Conservation (phyloP, 2,329 filamentous ascomycete genomes). For the Aureobasidium mangrovei region DNA sequence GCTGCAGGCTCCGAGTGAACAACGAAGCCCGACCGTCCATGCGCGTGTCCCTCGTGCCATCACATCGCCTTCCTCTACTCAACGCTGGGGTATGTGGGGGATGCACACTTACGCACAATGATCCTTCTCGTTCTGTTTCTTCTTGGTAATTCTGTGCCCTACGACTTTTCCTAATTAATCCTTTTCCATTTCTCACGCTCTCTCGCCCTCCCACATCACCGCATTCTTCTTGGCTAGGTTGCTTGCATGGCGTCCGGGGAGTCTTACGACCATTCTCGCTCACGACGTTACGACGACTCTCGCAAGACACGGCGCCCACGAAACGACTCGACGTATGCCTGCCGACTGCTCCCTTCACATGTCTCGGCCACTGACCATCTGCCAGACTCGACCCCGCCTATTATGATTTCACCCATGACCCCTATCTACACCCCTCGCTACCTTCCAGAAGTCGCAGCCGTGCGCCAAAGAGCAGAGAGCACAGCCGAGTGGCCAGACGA, state of each 20-base stretch:
- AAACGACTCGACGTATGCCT: slow-evolving; percentile 16
- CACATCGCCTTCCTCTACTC: no score
- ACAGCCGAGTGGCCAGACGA: slow-evolving; percentile 15
- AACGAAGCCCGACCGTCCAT: no score
- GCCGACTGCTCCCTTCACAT: not conserved
- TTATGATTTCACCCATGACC: slow-evolving; percentile 23
- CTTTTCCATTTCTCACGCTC: not conserved
- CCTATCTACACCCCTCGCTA: slow-evolving; percentile 20
- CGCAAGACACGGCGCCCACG: slow-evolving; percentile 16
- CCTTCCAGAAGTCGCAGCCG: slow-evolving; percentile 18
- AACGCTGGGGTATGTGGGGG: not conserved
- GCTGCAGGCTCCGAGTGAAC: no score
- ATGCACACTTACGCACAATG: slow-evolving; percentile 10
- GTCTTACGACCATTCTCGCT: slow-evolving; percentile 17
- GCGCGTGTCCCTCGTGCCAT: no score
- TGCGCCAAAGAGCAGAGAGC: not conserved
- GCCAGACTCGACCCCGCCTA: slow-evolving; percentile 17
- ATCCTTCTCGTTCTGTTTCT: not conserved
- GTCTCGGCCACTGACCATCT: slow-evolving; percentile 18
- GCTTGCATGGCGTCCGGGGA: slow-evolving; percentile 21
- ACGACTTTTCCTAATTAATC: not conserved
- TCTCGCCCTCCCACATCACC: not conserved
- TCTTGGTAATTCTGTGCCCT: not conserved
- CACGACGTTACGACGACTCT: slow-evolving; percentile 11
- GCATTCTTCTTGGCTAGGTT: not conserved